phyloP scores from a whole-genome alignment of 257 asterid species.

The Nicotiana paniculata region DNA sequence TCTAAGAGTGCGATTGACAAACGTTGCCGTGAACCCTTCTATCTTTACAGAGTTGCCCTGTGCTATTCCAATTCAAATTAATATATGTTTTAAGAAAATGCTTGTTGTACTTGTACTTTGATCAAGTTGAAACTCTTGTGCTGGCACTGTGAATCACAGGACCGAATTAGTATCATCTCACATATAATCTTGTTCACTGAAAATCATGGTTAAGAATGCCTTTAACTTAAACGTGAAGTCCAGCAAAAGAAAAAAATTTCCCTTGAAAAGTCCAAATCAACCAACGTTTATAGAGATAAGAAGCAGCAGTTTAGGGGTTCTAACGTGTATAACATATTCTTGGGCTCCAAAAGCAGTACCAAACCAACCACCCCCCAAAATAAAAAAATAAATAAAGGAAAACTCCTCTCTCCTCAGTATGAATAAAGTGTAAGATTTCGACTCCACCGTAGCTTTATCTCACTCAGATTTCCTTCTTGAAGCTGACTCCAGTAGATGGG shows the following conservation, averaged over 20 bases:
- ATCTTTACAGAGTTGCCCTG: too few species aligned
- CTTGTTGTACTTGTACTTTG: too few species aligned
- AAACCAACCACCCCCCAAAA: not conserved
- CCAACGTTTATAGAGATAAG: not conserved
- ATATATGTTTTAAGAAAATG: too few species aligned
- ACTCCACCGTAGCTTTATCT: not conserved
- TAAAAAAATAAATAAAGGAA: too few species aligned
- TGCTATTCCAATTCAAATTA: too few species aligned
- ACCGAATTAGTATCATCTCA: not conserved
- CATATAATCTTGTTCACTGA: not conserved
- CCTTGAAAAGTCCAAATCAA: not conserved
- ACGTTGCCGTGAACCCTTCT: too few species aligned
- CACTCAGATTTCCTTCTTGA: slow-evolving; percentile 10
- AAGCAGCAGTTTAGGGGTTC: not conserved
- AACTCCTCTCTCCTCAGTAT: too few species aligned
- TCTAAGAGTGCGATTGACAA: too few species aligned
- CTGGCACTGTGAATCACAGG: too few species aligned
- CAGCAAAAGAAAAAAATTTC: not conserved
- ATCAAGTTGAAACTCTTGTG: too few species aligned
- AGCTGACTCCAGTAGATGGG: slow-evolving; percentile 11
- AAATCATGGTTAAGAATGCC: not conserved
- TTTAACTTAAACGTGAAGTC: not conserved
- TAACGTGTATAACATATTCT: not conserved
- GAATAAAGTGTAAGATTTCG: not conserved
- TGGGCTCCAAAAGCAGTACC: not conserved